Evolutionary conservation across 2,329 filamentous ascomycete genomes (phyloP).

Genomic region (Rhynchosporium agropyri): DNA sequence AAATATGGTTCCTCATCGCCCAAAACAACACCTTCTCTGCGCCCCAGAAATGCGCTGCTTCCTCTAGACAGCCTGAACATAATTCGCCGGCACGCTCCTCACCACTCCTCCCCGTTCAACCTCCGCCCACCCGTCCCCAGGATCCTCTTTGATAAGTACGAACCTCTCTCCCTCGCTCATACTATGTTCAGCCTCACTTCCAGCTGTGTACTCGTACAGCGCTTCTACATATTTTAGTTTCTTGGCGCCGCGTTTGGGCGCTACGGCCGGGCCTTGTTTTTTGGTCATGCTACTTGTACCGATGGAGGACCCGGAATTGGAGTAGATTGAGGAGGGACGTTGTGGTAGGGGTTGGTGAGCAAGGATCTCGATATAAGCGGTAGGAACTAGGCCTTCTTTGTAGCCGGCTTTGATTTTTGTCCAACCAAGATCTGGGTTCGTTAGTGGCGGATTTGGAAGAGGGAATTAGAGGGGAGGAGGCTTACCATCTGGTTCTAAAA

Average conservation of each 20-base stretch:
- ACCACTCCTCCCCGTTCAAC: conserved; percentile 88
- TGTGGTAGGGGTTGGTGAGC: conserved; percentile 50
- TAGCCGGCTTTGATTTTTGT: conserved; percentile 76
- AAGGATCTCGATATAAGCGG: conserved; percentile 77
- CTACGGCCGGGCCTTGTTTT: conserved; percentile 63
- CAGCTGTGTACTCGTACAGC: conserved; percentile 86
- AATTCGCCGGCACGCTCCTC: conserved; percentile 91
- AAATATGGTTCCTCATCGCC: too few relatives aligned
- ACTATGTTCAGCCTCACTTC: conserved; percentile 82
- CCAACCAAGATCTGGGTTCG: conserved; percentile 82
- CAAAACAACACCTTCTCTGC: too few relatives aligned
- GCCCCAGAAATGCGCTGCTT: too few relatives aligned
- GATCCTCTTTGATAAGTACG: conserved; percentile 83
- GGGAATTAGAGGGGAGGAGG: neutral
- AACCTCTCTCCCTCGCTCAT: conserved; percentile 93
- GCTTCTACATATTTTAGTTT: conserved; percentile 93
- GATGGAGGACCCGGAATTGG: conserved; percentile 73
- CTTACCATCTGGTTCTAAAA: conserved; percentile 88
- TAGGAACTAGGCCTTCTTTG: conserved; percentile 83
- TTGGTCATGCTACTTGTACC: conserved; percentile 48
- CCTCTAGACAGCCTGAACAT: conserved; percentile 54
- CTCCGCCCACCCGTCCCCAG: conserved; percentile 94
- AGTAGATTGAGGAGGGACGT: conserved; percentile 75
- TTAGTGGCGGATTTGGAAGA: conserved; percentile 39
- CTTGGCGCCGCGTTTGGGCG: conserved; percentile 87